Evolutionary conservation across 2,329 filamentous ascomycete genomes (phyloP), one percentile per base, ranked within the genome.

Genomic region (Fusarium haematococcum): DNA sequence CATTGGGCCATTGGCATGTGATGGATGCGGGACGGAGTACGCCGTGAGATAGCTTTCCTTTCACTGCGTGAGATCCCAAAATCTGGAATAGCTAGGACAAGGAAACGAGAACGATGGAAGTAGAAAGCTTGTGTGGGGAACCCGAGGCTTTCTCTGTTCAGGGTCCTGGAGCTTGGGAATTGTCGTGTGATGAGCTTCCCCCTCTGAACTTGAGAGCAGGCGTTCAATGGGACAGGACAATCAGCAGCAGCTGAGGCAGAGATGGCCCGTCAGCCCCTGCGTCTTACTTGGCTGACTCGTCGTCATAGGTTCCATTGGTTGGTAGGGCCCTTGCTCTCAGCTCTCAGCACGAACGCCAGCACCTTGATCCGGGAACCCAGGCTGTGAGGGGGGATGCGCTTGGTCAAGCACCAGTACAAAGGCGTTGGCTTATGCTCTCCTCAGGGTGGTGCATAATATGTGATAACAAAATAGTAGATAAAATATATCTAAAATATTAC

Each of bases 61-160:
- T 43, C 9, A 10, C 39, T 20, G 4, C 1, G 20, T 50, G n/a
- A 25, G 27, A 23, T 16, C 2, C 20, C n/a, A 6, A 33, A 57
- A 57, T 14, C n/a, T 20, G 23, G 32, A 57, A 35, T 52, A 32
- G 27, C 27, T 30, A 30, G 27, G 18, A n/a, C 25, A 32, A 13
- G 25, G 48, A 50, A 50, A 52, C 16, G 45, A 11, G 23, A 18
- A 30, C 16, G 27, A 52, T 32, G 18, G 30, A 50, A n/a, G 30
- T 41, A 30, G 43, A 50, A 59, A 74, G 64, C 71, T 74, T 64
- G 68, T 69, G 71, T 75, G 71, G 71, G 64, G 68, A 70, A 62
- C 6, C 27, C 18, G 50, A n/a, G 45, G 18, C 20, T n/a, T 54
- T 45, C 14, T 45, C 58, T 60, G 54, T 75, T 58, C 54, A 74